These are phyloP conservation scores for Gyrodon lividus DNA, from an alignment of 768 basidiomycete genomes.

Conservation along the genomic window DNA sequence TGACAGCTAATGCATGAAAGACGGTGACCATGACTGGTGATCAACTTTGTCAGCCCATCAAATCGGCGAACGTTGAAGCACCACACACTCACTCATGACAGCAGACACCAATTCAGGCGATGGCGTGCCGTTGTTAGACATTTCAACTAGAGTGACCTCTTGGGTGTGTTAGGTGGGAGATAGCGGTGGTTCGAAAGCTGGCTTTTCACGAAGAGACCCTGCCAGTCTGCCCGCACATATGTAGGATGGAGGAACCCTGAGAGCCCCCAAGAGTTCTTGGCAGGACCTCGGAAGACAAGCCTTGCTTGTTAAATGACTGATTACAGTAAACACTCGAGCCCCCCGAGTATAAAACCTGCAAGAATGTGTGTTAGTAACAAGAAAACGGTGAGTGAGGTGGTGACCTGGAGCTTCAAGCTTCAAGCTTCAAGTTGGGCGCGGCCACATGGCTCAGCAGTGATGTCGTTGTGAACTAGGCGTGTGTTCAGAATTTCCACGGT, in stretches of 20 bases:
- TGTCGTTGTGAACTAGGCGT: too few relatives aligned
- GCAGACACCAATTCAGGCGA: constrained; percentile 15
- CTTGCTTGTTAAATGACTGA: too few relatives aligned
- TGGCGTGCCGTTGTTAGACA: neutral
- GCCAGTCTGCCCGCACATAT: neutral
- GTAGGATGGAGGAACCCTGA: constrained; percentile 4
- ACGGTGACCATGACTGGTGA: constrained; percentile 18
- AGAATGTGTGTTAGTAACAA: too few relatives aligned
- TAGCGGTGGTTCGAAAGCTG: neutral
- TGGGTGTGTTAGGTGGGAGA: neutral
- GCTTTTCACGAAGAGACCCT: neutral
- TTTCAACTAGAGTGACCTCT: neutral
- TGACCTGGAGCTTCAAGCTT: too few relatives aligned
- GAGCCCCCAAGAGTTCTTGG: neutral
- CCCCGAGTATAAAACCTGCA: too few relatives aligned
- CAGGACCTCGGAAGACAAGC: too few relatives aligned
- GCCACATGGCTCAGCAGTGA: too few relatives aligned
- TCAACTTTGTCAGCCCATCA: neutral
- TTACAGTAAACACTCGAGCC: too few relatives aligned
- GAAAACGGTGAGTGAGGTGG: too few relatives aligned
- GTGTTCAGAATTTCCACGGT: too few relatives aligned
- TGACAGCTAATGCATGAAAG: constrained; percentile 18
- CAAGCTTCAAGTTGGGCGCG: too few relatives aligned
- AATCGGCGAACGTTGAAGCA: neutral
- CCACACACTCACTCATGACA: constrained; percentile 16